These are phyloP conservation scores for Boletus rubescentipes DNA, from an alignment of 768 basidiomycete species.

Conservation along the genomic window DNA sequence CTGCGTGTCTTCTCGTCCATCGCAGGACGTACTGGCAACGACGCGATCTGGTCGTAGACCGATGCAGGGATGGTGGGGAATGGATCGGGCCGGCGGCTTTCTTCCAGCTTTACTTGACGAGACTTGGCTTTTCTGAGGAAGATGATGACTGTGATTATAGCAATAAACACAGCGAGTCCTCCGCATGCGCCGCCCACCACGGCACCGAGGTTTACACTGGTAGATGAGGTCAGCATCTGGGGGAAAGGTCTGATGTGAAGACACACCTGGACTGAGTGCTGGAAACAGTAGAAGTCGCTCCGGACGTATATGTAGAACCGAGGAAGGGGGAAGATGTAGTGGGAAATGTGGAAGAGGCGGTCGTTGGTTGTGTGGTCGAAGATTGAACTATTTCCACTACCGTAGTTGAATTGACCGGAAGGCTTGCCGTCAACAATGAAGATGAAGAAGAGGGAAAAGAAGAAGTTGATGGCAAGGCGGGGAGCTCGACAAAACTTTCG, in stretches of 20 bases:
- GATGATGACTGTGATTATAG: background rate
- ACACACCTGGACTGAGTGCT: background rate
- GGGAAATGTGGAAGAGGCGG: background rate
- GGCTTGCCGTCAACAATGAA: background rate
- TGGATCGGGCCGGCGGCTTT: constrained; percentile 3
- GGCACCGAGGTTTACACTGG: constrained; percentile 3
- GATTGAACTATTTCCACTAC: background rate
- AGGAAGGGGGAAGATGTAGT: too few species aligned
- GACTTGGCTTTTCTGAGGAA: constrained; percentile 6
- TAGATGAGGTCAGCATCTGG: background rate
- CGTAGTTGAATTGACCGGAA: background rate
- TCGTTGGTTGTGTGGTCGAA: background rate
- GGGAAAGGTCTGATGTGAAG: too few species aligned
- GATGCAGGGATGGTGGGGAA: background rate
- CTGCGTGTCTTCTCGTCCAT: constrained; percentile 2
- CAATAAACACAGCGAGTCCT: constrained; percentile 1
- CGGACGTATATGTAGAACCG: background rate
- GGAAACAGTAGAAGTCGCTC: background rate
- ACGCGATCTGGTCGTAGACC: background rate
- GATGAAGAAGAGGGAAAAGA: background rate
- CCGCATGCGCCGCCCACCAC: constrained; percentile 9
- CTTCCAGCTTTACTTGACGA: background rate
- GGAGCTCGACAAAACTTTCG: constrained; percentile 1
- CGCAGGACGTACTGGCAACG: background rate
- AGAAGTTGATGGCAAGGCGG: background rate